Evolutionary conservation across 164 flowering plant species (phyloP), one percentile per base, ranked within the genome.

Genomic region (Nelumbo lutea): DNA sequence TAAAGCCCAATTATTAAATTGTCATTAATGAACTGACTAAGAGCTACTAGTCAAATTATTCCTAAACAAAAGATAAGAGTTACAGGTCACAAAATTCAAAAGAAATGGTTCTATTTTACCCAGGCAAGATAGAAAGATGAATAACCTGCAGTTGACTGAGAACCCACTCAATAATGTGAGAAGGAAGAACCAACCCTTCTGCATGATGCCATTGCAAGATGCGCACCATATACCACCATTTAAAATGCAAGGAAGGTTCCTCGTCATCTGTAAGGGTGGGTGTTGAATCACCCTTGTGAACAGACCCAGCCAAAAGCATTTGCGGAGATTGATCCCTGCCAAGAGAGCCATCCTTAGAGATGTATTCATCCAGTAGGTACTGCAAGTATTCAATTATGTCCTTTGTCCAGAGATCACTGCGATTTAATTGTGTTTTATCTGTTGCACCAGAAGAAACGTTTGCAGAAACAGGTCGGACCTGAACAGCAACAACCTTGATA

Each of bases 171-270:
- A 93, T 84, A 71, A 96, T 78, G 50, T 76, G 87, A 66, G 96
- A 87, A 78, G 97, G 93, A 78, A 85, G 72, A 69, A 93, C 73
- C 67, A 96, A 78, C 64, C 96, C 88, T 80, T 93, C 98, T 45
- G 94, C 82, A 76, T 79, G 84, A 80, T 96, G 97, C 93, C 97
- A 93, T 13, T 90, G 97, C 75, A 96, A 62, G 56, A 96, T 80
- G 50, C 94, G 88, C 70, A 89, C 98, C 84, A 91, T 80, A 79
- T 96, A 96, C 86, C 91, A 83, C 99, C 99, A 96, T 69, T 89
- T 93, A 65, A 83, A 86, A 73, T 90, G 90, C 43, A 93, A 70
- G 5, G 98, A 83, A 66, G 96, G 88, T 70, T 87, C 96, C 65
- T 85, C 91, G 14, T 83, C 80, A 75, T 88, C 93, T 68, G 72